Conservation (phyloP, 345 rosid genomes). For the Combretum micranthum region DNA sequence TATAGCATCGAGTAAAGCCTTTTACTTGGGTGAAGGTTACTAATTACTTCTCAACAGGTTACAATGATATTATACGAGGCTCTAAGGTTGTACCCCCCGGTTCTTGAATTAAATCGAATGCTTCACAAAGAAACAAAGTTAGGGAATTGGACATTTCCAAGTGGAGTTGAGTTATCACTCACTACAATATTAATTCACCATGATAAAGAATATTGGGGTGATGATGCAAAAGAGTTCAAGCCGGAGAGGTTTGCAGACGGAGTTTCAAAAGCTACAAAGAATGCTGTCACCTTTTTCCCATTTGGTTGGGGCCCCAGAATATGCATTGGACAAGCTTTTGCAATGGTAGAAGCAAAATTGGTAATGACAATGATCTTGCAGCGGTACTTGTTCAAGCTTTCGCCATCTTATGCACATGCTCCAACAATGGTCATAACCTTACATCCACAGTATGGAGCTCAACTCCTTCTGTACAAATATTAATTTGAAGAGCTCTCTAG, state of each 20-base stretch:
- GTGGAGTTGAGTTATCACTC: slow-evolving; percentile 13
- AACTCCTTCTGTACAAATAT: background rate
- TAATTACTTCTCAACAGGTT: slow-evolving; percentile 11
- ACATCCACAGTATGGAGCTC: slow-evolving; percentile 53
- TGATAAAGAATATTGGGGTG: slow-evolving; percentile 24
- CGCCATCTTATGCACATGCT: slow-evolving; percentile 48
- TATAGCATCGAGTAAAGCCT: too few relatives aligned
- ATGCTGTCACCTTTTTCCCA: slow-evolving; percentile 19
- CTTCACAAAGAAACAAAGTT: slow-evolving; percentile 20
- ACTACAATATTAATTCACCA: slow-evolving; percentile 25
- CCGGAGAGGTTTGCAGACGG: slow-evolving; percentile 31
- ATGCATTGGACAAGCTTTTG: slow-evolving; percentile 33
- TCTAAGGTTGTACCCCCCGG: slow-evolving; percentile 33
- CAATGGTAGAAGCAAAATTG: slow-evolving; percentile 45
- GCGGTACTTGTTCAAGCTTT: slow-evolving; percentile 33
- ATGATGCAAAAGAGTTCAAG: slow-evolving; percentile 27
- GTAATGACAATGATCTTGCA: slow-evolving; percentile 47
- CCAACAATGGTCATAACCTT: slow-evolving; percentile 38
- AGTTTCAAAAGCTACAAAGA: slow-evolving; percentile 23
- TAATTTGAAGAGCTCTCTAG: too few relatives aligned
- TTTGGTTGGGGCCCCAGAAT: slow-evolving; percentile 34
- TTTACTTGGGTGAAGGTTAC: background rate
- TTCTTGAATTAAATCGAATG: slow-evolving; percentile 1
- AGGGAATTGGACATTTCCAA: slow-evolving; percentile 18
- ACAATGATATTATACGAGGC: slow-evolving; percentile 33